Percentiles rank a stretch among this genome's conserved stretches.
phyloP scores from a whole-genome alignment of 306 rosid species.

The Begonia masoniana region DNA sequence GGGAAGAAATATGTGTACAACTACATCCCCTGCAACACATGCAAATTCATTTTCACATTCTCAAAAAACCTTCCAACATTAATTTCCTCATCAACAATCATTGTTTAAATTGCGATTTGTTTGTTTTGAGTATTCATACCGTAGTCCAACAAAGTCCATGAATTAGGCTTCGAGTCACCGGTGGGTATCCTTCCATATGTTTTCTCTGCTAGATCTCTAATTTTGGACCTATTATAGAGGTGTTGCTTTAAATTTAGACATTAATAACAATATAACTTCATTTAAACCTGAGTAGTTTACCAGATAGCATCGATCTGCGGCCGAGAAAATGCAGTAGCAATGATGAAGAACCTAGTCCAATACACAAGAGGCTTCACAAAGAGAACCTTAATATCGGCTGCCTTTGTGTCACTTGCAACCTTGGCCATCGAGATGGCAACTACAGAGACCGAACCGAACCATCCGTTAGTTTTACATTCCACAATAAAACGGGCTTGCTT shows the following conservation, averaged over 20 bases:
- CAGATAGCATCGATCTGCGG: conserved; percentile 85
- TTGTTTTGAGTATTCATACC: conserved; percentile 26
- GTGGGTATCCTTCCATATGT: conserved; percentile 65
- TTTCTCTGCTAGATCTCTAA: conserved; percentile 81
- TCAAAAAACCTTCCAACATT: no score
- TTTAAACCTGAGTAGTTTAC: conserved; percentile 24
- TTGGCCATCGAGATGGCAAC: conserved; percentile 88
- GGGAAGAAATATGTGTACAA: conserved; percentile 88
- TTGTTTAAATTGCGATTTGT: neutral
- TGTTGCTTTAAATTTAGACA: conserved; percentile 8
- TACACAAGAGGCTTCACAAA: conserved; percentile 97
- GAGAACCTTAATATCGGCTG: conserved; percentile 76
- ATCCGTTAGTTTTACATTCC: neutral
- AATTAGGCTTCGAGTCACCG: conserved; percentile 80
- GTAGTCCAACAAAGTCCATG: conserved; percentile 88
- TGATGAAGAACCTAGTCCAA: conserved; percentile 89
- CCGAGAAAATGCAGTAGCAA: conserved; percentile 88
- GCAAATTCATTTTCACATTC: neutral
- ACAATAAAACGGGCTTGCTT: conserved; percentile 8
- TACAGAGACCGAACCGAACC: conserved; percentile 20
- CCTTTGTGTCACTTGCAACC: conserved; percentile 88
- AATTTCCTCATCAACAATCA: neutral
- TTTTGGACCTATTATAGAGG: conserved; percentile 39
- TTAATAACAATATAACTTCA: conserved; percentile 4
- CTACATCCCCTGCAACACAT: conserved; percentile 70